Base-by-base conservation (phyloP, 2,329 filamentous ascomycete genomes). In the Tothia fuscella region DNA sequence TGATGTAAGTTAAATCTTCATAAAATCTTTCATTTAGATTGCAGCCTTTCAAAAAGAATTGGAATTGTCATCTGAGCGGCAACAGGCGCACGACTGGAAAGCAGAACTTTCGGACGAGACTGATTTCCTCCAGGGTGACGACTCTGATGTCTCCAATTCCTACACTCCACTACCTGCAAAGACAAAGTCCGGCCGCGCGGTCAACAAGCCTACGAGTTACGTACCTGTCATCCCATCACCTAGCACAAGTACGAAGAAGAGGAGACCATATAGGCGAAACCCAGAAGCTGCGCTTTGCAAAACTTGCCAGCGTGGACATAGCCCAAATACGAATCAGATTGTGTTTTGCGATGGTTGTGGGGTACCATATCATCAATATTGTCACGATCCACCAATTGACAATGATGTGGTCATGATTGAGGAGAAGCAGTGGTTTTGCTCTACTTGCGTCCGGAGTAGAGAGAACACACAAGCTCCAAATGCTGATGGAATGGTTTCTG, bases 261-360 rank as follows among this genome's bases (percentile, higher is more conserved):
- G 79, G 60, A 71, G 76, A 47, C 76, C 72, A 17, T 69, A 70
- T 53, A 54, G 60, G 48, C 65, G 60, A 48, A 74, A 60, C 63
- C 58, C 59, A 47, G 74, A 78, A 53, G 66, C 74, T 46, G 69
- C 70, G 12, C 68, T 82, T 24, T 91, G 84, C 64, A 79, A 78
- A 51, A 71, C 74, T 48, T 93, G 85, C 60, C 72, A 78, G 41
- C 70, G 84, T 49, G 78, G 81, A 7, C 73, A 81, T 49, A 84
- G 80, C 52, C 79, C 81, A 3, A 58, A 67, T n/a, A 76, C 66
- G 50, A 91, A 91, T 61, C 74, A 79, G 61, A 88, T 93, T 55
- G 83, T 91, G 3, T 86, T 88, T 58, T 93, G 85, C 62, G 82
- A 89, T 59, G 78, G 78, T 13, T 93, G 85, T 64, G 83, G 85